Evolutionary conservation across 2,329 filamentous ascomycete genomes (phyloP).

Genomic region (Beauveria scarabaeidicola): DNA sequence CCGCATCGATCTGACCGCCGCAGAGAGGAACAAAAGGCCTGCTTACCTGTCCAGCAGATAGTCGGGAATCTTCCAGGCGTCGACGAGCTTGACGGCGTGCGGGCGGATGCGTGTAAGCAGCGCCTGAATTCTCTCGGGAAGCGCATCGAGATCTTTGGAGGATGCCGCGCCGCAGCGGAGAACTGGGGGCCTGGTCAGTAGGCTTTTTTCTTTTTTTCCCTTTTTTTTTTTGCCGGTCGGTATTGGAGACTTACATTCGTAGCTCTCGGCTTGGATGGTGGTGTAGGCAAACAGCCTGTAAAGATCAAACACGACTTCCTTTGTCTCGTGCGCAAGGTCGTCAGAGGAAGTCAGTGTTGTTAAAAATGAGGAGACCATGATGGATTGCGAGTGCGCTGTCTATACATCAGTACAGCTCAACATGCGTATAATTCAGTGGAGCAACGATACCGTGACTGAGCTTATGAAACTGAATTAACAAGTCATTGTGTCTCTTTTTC

Average conservation of each 20-base stretch:
- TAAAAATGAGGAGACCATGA: slow-evolving; percentile 6
- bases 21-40: neutral
- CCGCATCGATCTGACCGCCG: neutral
- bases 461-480: slow-evolving; percentile 6
- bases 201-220: no score
- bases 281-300: slow-evolving; percentile 7
- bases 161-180: slow-evolving; percentile 7
- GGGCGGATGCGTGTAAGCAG: slow-evolving; percentile 60
- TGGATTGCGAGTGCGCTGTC: slow-evolving; percentile 5
- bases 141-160: neutral
- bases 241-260: neutral
- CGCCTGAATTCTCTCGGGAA: neutral
- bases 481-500: neutral
- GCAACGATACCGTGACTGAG: slow-evolving; percentile 1
- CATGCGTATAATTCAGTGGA: neutral
- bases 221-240: neutral
- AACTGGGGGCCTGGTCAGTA: neutral
- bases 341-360: neutral
- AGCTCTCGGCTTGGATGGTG: slow-evolving; percentile 3
- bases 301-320: slow-evolving; percentile 1
- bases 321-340: neutral
- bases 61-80: slow-evolving; percentile 69
- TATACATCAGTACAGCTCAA: neutral
- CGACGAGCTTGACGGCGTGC: slow-evolving; percentile 62
- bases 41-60: slow-evolving; percentile 60